Evolutionary conservation across 2,329 filamentous ascomycete genomes (phyloP), one percentile per base, ranked within the genome.

Genomic region (Corniculantispora saksenae): DNA sequence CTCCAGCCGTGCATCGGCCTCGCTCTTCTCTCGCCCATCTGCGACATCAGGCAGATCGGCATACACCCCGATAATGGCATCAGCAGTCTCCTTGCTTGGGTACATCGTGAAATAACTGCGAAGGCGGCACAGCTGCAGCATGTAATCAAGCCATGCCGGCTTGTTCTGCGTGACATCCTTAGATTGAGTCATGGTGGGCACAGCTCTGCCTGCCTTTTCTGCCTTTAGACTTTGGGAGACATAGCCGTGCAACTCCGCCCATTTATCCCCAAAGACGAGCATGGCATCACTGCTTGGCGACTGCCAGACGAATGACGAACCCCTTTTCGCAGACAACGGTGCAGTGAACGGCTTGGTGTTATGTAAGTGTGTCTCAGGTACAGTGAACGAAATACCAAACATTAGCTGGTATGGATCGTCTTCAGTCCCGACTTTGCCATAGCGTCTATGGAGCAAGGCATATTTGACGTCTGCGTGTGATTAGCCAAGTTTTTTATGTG

Each of bases 181-280:
- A 27, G 80, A 72, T 7, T 79, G 76, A 21, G 85, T 69, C 9
- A 84, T 73, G 1, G 77, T 69, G 1, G 82, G 78, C 2, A 76
- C 71, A 1, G 75, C 70, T 9, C 77, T 70, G n/a, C 71, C 72
- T 0, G 69, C 61, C 43, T 77, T 76, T 50, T 81, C 79, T 21
- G 74, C 73, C 38, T 82, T 78, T 19, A 94, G 79, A 8, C 89
- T 81, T 56, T 85, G 83, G 13, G 90, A 86, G 2, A 96, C 84
- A 70, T 96, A 95, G 13, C 88, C 85, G 74, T 97, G 93, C 12
- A 97, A 84, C 70, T 97, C 92, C 15, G 86, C 80, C 95, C 95
- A 99, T 72, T 90, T 93, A 56, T 93, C 87, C 51, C 94, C 93
- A 64, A 95, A 88, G 74, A 94, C 90, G 12, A 99, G 82, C 13